Evolutionary conservation across 352 stramenopile genomes (phyloP).

Genomic region (Pythium rhizo-oryzae): DNA sequence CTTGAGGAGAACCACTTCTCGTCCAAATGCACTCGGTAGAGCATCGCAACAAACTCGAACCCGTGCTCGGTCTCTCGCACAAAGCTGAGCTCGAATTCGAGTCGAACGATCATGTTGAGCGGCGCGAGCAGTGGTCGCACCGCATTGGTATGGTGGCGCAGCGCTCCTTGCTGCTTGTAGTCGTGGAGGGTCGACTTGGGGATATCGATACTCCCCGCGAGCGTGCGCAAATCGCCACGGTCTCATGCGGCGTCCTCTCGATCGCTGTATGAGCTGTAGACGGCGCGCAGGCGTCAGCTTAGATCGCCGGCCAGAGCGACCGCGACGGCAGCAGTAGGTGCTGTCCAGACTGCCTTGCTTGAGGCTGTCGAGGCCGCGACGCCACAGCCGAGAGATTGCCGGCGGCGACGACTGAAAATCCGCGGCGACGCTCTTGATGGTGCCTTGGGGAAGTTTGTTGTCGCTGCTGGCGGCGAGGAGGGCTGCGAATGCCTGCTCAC

Average conservation of each 20-base stretch:
- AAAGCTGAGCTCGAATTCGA: too few relatives aligned
- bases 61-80: too few relatives aligned
- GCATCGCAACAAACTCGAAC: not conserved
- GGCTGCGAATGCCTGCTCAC: not conserved
- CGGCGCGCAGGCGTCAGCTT: not conserved
- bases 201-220: too few relatives aligned
- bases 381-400: not conserved
- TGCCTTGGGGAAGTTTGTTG: not conserved
- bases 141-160: too few relatives aligned
- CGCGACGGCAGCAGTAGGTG: not conserved
- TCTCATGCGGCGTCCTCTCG: too few relatives aligned
- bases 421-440: not conserved
- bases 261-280: too few relatives aligned
- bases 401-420: not conserved
- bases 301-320: not conserved
- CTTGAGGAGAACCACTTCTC: slow-evolving; percentile 9
- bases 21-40: not conserved
- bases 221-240: too few relatives aligned
- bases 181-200: too few relatives aligned
- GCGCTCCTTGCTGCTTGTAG: too few relatives aligned
- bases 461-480: not conserved
- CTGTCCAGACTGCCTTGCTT: not conserved
- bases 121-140: too few relatives aligned
- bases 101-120: too few relatives aligned
- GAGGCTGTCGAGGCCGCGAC: not conserved